Conservation (phyloP, 257 asterid species). For the Vinca minor region DNA sequence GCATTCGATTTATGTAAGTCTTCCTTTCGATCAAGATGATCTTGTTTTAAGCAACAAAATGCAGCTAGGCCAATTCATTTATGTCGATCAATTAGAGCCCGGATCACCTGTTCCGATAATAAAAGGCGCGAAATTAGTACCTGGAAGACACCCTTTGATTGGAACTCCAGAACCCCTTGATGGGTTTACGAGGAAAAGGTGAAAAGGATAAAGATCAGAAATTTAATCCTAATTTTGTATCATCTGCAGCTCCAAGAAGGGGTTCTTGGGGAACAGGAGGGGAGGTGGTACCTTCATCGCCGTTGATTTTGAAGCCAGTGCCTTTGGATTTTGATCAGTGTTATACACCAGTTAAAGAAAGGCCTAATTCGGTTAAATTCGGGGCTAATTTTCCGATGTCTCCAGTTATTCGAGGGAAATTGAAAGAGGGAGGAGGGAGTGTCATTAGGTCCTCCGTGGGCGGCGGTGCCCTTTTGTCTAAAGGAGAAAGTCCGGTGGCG, state of each 20-base stretch:
- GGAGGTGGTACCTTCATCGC: slow-evolving; percentile 33
- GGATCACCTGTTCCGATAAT: slow-evolving; percentile 87
- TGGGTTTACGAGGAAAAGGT: slow-evolving; percentile 69
- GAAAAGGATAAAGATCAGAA: slow-evolving; percentile 32
- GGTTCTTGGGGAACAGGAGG: slow-evolving; percentile 72
- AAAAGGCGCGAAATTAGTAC: slow-evolving; percentile 65
- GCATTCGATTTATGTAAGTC: slow-evolving; percentile 69
- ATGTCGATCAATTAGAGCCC: slow-evolving; percentile 68
- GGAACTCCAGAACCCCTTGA: slow-evolving; percentile 90
- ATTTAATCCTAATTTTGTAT: slow-evolving; percentile 12
- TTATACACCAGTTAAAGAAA: slow-evolving; percentile 70
- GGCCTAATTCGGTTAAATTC: slow-evolving; percentile 45
- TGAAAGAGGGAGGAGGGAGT: slow-evolving; percentile 55
- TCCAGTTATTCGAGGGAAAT: slow-evolving; percentile 56
- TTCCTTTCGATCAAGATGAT: slow-evolving; percentile 82
- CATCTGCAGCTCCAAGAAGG: slow-evolving; percentile 60
- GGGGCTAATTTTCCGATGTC: slow-evolving; percentile 46
- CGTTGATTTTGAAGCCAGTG: slow-evolving; percentile 55
- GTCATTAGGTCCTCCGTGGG: slow-evolving; percentile 66
- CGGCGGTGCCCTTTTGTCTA: slow-evolving; percentile 58
- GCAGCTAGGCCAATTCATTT: slow-evolving; percentile 79
- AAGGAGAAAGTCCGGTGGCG: slow-evolving; percentile 49
- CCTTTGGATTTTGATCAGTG: slow-evolving; percentile 87
- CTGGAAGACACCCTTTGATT: slow-evolving; percentile 72
- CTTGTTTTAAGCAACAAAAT: slow-evolving; percentile 84